Base-by-base conservation (phyloP, 768 basidiomycete species). In the Suillus subaureus region DNA sequence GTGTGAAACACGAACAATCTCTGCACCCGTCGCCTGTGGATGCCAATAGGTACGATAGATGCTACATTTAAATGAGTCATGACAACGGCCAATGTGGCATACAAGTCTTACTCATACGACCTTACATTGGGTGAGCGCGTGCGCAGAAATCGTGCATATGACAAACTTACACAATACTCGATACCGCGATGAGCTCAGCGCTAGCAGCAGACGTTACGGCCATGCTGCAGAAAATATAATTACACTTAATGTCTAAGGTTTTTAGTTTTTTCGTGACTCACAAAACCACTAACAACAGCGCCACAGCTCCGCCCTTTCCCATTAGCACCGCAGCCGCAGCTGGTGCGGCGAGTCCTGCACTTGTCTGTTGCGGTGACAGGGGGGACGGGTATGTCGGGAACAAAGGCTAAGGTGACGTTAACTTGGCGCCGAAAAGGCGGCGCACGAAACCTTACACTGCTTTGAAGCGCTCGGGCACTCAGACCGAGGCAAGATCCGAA, bases 381-480 rank as follows among this genome's bases (percentile, higher is more conserved):
- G 55, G 40, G 28, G 33, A 43, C 5, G 67, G 62, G 40, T 78
- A 82, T 3, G 81, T 81, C 13, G 80, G 81, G 66, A 81, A 82
- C 39, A 69, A 70, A 15, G 79, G 77, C 75, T 78, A 61, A 37
- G 58, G 23, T 31, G 6, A 40, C 58, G 26, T 39, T 35, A 52
- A 39, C 40, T 61, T 12, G 43, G 67, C 57, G 49, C 35, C n/a
- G n/a, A 45, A 16, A 26, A 42, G 12, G 18, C 26, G 40, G 12
- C 5, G 6, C 26, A 28, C 23, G 31, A 37, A 58, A 60, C 16
- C 54, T 37, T 37, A 70, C 67, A 58, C 70, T 65, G 3, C 33
- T 64, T 58, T 66, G 60, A 31, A 71, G 61, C 23, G 68, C 76
- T 31, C 65, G 67, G 15, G 71, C 72, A 35, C 72, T 69, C 21